Evolutionary conservation across 441 rosid genomes (phyloP), one percentile per base, ranked within the genome.

Genomic region (California macrophylla): DNA sequence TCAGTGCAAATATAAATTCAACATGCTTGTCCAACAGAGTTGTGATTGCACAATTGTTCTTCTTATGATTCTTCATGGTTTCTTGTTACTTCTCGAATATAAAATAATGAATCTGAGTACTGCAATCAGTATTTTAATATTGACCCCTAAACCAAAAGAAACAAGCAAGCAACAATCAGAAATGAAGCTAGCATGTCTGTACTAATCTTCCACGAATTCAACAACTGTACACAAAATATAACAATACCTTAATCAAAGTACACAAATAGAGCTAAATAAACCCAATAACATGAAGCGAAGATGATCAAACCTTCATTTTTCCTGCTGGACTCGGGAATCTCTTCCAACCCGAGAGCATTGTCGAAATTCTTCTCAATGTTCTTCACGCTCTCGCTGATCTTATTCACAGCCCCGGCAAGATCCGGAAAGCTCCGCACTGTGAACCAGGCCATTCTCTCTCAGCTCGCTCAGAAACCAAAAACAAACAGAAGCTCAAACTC

Each of bases 291-390:
- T 28, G n/a, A 54, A 15, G 38, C 24, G 62, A 63, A 63, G 7
- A 12, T 24, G 65, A 65, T 20, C 68, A 60, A 85, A 42, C 95
- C 91, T 84, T 88, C 91, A 66, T 67, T 75, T 3, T 10, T 21
- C 28, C 68, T 76, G 76, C 71, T 72, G 32, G 90, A 80, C 54
- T 85, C 91, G 0, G 89, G 50, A 70, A 90, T 90, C 69, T 92
- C 96, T 64, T 94, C 98, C 42, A 86, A 83, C 15, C 99, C 98
- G 34, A 92, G 96, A 69, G 99, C 98, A 40, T 26, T 90, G 75
- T 94, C 99, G 7, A 94, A 94, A 80, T 90, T 92, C 89, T 94
- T 94, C 77, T 94, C 99, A 0, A 94, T 92, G 76, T 92, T 94
- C 87, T 92, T 94, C 74, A 94, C 98, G 73, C 99, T 92, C 90